A percentile compares a stretch with the other conserved stretches of the same genome.
These are phyloP conservation scores for Epichloe typhina DNA, from an alignment of 2,329 filamentous ascomycete genomes.

Conservation along the genomic window DNA sequence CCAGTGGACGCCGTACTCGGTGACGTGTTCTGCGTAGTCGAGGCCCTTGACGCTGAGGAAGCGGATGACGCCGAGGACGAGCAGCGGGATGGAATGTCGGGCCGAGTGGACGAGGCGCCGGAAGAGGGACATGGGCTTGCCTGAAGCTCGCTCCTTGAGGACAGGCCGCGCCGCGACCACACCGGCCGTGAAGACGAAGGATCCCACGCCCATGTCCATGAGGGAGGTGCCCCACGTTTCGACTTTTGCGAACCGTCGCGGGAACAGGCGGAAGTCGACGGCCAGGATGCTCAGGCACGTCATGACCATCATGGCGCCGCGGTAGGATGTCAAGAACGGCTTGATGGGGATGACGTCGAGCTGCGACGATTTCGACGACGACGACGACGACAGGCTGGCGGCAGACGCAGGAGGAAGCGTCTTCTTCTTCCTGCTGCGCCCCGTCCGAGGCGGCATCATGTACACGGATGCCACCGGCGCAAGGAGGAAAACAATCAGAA, in stretches of 20 bases:
- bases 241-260: constrained; percentile 89
- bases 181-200: constrained; percentile 90
- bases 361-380: constrained; percentile 4
- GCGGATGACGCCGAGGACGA: constrained; percentile 67
- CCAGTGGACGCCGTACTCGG: constrained; percentile 97
- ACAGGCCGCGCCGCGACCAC: constrained; percentile 77
- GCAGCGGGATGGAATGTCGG: constrained; percentile 70
- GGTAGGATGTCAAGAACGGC: constrained; percentile 85
- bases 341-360: constrained; percentile 55
- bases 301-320: constrained; percentile 79
- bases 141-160: constrained; percentile 52
- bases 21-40: constrained; percentile 93
- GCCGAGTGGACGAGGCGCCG: constrained; percentile 52
- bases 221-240: constrained; percentile 99
- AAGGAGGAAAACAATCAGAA: constrained; percentile 63
- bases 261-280: constrained; percentile 89
- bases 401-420: background rate
- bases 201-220: constrained; percentile 95
- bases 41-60: constrained; percentile 84
- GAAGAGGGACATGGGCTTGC: constrained; percentile 33
- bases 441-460: constrained; percentile 32
- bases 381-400: background rate
- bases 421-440: constrained; percentile 12
- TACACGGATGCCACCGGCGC: constrained; percentile 56
- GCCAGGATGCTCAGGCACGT: constrained; percentile 91